phyloP scores from a whole-genome alignment of 1,284 basidiomycete species.

The Ceratobasidium sp. region DNA sequence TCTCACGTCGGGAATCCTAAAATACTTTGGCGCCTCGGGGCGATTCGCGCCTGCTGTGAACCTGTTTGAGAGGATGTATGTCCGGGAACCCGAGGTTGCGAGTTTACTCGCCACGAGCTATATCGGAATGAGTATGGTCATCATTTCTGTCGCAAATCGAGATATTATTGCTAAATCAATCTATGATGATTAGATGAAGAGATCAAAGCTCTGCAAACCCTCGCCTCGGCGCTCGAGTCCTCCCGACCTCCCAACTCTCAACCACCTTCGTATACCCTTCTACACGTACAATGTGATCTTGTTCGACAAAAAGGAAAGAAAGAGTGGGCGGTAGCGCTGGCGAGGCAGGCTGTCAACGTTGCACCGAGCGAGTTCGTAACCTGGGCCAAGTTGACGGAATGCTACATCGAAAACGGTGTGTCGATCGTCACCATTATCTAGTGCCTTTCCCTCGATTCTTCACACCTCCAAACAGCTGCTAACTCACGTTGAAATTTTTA shows the following conservation, averaged over 20 bases:
- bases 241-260: not conserved
- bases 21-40: slow-evolving; percentile 95
- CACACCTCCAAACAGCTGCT: not conserved
- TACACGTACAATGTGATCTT: slow-evolving; percentile 96
- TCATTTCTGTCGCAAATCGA: too few species aligned
- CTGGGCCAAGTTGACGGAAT: slow-evolving; percentile 96
- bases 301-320: slow-evolving; percentile 81
- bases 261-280: slow-evolving; percentile 91
- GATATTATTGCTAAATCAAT: too few species aligned
- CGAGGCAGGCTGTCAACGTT: slow-evolving; percentile 94
- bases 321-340: slow-evolving; percentile 92
- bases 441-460: not conserved
- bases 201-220: slow-evolving; percentile 96
- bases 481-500: not conserved
- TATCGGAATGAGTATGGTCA: slow-evolving; percentile 91
- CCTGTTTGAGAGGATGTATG: slow-evolving; percentile 90
- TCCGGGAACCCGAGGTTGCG: slow-evolving; percentile 88
- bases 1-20: slow-evolving; percentile 91
- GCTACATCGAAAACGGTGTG: slow-evolving; percentile 89
- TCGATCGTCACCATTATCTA: slow-evolving; percentile 11
- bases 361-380: slow-evolving; percentile 98
- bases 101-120: slow-evolving; percentile 90
- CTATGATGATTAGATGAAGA: slow-evolving; percentile 82
- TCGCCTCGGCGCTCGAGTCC: slow-evolving; percentile 78
- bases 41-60: slow-evolving; percentile 90